Evolutionary conservation across 805 yeast genomes (phyloP).

Genomic region (Kuraishia cidri): DNA sequence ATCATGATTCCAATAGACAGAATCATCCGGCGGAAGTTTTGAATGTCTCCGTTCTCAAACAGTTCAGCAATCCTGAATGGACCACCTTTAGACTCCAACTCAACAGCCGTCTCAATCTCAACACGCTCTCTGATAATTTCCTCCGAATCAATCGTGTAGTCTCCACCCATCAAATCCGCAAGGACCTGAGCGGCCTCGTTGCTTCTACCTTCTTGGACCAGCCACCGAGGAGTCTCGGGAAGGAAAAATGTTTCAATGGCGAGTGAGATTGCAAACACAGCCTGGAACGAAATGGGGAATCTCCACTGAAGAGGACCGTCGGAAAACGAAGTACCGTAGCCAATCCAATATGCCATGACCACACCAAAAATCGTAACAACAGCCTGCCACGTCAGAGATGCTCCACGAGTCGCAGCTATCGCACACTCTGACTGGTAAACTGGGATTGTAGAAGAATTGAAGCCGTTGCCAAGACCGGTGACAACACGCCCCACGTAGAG

Average conservation of each 20-base stretch:
- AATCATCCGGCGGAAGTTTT: slow-evolving; percentile 27
- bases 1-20: slow-evolving; percentile 29
- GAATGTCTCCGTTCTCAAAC: neutral
- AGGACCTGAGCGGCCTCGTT: slow-evolving; percentile 29
- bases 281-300: slow-evolving; percentile 35
- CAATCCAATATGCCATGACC: slow-evolving; percentile 33
- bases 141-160: slow-evolving; percentile 7
- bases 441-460: slow-evolving; percentile 35
- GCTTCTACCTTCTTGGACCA: slow-evolving; percentile 28
- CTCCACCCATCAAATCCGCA: slow-evolving; percentile 22
- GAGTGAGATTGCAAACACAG: slow-evolving; percentile 23
- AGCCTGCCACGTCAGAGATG: slow-evolving; percentile 26
- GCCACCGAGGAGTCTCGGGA: slow-evolving; percentile 54
- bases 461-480: slow-evolving; percentile 35
- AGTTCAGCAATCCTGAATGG: slow-evolving; percentile 2
- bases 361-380: slow-evolving; percentile 29
- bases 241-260: slow-evolving; percentile 9
- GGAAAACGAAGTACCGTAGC: slow-evolving; percentile 29
- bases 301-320: slow-evolving; percentile 29
- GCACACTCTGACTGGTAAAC: slow-evolving; percentile 37
- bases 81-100: neutral
- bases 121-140: slow-evolving; percentile 3
- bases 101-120: slow-evolving; percentile 6
- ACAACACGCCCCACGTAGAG: slow-evolving; percentile 32
- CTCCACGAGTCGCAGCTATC: slow-evolving; percentile 25